phyloP scores from a whole-genome alignment of 257 asterid genomes.

The Salvia rosmarinus region DNA sequence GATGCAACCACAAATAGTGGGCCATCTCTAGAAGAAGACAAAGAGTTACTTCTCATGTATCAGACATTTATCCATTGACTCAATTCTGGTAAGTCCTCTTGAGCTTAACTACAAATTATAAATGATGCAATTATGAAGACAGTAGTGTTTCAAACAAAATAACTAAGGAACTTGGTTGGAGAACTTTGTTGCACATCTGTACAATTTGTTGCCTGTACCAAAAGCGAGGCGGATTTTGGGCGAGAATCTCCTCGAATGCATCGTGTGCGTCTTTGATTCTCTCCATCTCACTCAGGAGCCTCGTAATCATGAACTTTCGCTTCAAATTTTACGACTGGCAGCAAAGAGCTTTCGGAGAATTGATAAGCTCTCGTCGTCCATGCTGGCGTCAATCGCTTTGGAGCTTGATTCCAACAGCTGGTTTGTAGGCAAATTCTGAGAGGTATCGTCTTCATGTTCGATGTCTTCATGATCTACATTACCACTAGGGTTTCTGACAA shows the following conservation, averaged over 20 bases:
- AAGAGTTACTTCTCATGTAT: conserved; percentile 27
- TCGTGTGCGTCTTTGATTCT: conserved; percentile 58
- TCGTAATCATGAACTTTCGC: conserved; percentile 70
- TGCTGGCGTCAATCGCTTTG: conserved; percentile 64
- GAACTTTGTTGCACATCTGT: conserved; percentile 99
- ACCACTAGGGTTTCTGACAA: conserved; percentile 42
- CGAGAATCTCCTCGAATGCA: conserved; percentile 60
- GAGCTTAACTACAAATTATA: too few species aligned
- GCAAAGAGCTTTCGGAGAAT: conserved; percentile 50
- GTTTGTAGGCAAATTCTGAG: conserved; percentile 44
- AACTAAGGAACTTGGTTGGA: conserved; percentile 80
- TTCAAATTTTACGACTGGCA: conserved; percentile 72
- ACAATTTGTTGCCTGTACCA: too few species aligned
- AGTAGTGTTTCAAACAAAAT: conserved; percentile 80
- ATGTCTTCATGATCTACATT: conserved; percentile 23
- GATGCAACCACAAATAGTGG: conserved; percentile 97
- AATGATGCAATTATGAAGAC: too few species aligned
- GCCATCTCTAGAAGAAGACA: conserved; percentile 77
- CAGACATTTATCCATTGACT: too few species aligned
- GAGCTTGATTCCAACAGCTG: conserved; percentile 53
- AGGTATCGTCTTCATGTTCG: conserved; percentile 24
- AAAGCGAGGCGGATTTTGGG: conserved; percentile 48
- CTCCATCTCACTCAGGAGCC: conserved; percentile 69
- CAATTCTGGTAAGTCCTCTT: too few species aligned
- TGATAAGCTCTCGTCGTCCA: conserved; percentile 65